Percentiles rank a stretch among this genome's conserved stretches.
phyloP scores from a whole-genome alignment of 1,284 basidiomycete genomes.

The Mycena sp. region DNA sequence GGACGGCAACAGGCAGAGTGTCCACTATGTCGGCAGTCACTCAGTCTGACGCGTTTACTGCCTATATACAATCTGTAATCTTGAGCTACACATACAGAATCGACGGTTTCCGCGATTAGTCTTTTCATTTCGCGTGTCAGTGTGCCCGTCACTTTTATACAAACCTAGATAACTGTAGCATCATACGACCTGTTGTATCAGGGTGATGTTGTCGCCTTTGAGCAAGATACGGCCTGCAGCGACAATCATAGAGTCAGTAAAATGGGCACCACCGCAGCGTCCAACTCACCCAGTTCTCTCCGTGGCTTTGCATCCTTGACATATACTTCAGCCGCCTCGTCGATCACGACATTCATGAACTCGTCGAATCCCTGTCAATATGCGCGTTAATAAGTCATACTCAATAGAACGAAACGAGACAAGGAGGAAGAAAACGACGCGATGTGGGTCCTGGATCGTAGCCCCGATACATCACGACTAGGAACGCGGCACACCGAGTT shows the following conservation, averaged over 20 bases:
- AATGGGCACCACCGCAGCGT: background rate
- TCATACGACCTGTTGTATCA: slow-evolving; percentile 78
- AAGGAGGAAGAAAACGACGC: slow-evolving; percentile 22
- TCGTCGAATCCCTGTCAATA: slow-evolving; percentile 93
- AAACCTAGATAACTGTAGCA: background rate
- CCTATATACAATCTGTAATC: slow-evolving; percentile 87
- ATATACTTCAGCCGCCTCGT: slow-evolving; percentile 94
- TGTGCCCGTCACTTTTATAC: slow-evolving; percentile 11
- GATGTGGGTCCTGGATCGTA: slow-evolving; percentile 8
- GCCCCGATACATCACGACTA: slow-evolving; percentile 16
- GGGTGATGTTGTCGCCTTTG: slow-evolving; percentile 96
- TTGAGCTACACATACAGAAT: slow-evolving; percentile 18
- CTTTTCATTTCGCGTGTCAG: slow-evolving; percentile 1
- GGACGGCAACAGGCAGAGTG: slow-evolving; percentile 73
- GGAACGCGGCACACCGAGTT: slow-evolving; percentile 31
- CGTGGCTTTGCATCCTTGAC: slow-evolving; percentile 88
- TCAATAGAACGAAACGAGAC: slow-evolving; percentile 8
- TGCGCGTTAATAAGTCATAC: slow-evolving; percentile 25
- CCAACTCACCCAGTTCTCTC: slow-evolving; percentile 75
- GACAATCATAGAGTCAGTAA: slow-evolving; percentile 18
- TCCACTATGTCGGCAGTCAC: slow-evolving; percentile 84
- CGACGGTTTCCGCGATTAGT: slow-evolving; percentile 15
- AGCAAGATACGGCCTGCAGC: slow-evolving; percentile 88
- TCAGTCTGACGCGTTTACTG: slow-evolving; percentile 77
- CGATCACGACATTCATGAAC: slow-evolving; percentile 99